phyloP scores from a whole-genome alignment of 1,139 yeast genomes.

The Diutina pseudorugosa region DNA sequence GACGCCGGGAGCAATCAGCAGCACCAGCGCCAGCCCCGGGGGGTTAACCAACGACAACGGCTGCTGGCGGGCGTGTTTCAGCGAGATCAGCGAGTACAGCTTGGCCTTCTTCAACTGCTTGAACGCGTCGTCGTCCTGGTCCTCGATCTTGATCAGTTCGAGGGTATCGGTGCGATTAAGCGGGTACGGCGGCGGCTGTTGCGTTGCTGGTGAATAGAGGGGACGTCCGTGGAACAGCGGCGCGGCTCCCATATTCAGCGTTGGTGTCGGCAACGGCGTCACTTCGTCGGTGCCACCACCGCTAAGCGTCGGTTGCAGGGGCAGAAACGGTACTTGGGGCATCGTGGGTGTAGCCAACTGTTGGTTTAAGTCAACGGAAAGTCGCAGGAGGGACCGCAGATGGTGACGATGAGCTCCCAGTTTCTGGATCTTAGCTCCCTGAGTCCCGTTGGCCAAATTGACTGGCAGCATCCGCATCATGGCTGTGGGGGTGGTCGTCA shows the following conservation, averaged over 20 bases:
- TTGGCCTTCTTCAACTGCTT: constrained; percentile 30
- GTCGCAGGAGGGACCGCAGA: constrained; percentile 13
- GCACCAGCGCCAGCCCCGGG: neutral
- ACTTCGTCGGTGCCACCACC: constrained; percentile 11
- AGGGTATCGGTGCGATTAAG: constrained; percentile 12
- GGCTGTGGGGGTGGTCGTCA: constrained; percentile 17
- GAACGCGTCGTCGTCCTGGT: constrained; percentile 34
- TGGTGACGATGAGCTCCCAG: constrained; percentile 26
- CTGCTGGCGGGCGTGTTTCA: neutral
- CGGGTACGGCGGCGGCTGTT: constrained; percentile 7
- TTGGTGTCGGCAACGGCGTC: constrained; percentile 24
- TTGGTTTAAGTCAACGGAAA: constrained; percentile 6
- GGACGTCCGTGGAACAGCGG: constrained; percentile 4
- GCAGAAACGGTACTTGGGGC: constrained; percentile 9
- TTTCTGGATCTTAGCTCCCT: constrained; percentile 17
- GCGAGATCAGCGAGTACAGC: constrained; percentile 14
- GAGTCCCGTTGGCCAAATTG: constrained; percentile 11
- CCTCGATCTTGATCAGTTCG: constrained; percentile 25
- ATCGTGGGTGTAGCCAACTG: constrained; percentile 9
- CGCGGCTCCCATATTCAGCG: constrained; percentile 5
- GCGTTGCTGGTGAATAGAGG: neutral
- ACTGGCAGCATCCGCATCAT: constrained; percentile 19
- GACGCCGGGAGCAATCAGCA: neutral
- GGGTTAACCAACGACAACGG: neutral
- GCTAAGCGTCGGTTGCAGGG: neutral